Conservation (phyloP, 2,329 filamentous ascomycete species). For the Colletotrichum nymphaeae region DNA sequence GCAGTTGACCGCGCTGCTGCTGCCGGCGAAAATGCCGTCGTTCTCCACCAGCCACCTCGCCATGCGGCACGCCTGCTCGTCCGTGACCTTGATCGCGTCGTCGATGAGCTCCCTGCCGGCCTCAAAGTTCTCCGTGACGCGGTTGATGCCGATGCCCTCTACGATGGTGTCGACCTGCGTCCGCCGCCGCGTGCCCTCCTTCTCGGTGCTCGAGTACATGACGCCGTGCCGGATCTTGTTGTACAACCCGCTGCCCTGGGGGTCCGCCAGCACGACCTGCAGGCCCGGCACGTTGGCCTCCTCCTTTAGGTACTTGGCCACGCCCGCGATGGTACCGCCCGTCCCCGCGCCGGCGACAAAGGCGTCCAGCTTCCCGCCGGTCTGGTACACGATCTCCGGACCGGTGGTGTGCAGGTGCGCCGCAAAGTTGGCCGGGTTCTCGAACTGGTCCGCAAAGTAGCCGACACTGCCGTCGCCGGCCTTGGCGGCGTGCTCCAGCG, state of each 20-base stretch:
- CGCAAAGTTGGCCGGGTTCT: constrained; percentile 87
- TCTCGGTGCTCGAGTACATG: constrained; percentile 92
- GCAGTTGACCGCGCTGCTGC: constrained; percentile 97
- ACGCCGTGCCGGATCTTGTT: constrained; percentile 94
- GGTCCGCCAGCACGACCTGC: constrained; percentile 87
- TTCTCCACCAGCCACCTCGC: constrained; percentile 96
- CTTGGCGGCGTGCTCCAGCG: constrained; percentile 75
- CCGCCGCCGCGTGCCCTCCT: constrained; percentile 88
- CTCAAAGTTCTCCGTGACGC: constrained; percentile 94
- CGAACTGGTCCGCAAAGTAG: constrained; percentile 97
- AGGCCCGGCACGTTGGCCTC: constrained; percentile 67
- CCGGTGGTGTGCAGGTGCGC: constrained; percentile 88
- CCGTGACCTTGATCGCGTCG: constrained; percentile 88
- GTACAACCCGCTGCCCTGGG: constrained; percentile 92
- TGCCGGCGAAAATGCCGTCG: constrained; percentile 94
- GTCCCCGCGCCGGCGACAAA: constrained; percentile 96
- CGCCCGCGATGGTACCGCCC: constrained; percentile 91
- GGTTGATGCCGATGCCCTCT: constrained; percentile 95
- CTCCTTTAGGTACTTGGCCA: constrained; percentile 85
- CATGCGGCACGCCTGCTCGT: constrained; percentile 91
- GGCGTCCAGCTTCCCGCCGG: constrained; percentile 79
- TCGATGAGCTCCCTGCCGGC: constrained; percentile 87
- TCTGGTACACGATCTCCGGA: constrained; percentile 88
- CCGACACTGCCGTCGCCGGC: constrained; percentile 74
- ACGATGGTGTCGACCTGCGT: constrained; percentile 96